A percentile compares a stretch with the other conserved stretches of the same genome.
Evolutionary conservation across 441 rosid genomes (phyloP).

Genomic region (Bocquillonia castaneifolia): DNA sequence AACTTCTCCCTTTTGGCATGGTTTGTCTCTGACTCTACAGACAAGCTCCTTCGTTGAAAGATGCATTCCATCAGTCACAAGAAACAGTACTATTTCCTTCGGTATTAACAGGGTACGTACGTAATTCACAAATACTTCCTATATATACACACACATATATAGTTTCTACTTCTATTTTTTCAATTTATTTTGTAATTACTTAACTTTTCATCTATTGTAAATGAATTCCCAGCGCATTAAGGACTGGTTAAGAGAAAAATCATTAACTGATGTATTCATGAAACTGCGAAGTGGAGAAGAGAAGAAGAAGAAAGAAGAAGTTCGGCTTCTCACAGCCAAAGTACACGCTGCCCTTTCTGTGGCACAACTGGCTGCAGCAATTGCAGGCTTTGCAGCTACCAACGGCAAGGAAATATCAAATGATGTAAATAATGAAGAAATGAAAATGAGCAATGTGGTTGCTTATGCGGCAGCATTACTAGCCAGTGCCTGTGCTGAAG

Average conservation of each 20-base stretch:
- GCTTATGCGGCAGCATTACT: conserved; percentile 16
- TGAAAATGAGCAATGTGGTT: conserved; percentile 1
- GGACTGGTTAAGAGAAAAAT: conserved; percentile 3
- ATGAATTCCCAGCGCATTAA: conserved; percentile 8
- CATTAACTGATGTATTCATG: neutral
- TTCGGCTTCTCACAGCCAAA: conserved; percentile 10
- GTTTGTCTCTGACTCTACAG: too few species aligned
- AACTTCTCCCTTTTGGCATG: too few species aligned
- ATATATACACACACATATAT: too few species aligned
- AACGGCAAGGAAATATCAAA: neutral
- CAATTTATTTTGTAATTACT: neutral
- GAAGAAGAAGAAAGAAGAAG: conserved; percentile 13
- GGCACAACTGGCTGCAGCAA: conserved; percentile 16
- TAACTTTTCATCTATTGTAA: neutral
- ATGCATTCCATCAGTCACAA: neutral
- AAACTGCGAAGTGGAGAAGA: neutral
- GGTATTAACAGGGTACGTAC: conserved; percentile 4
- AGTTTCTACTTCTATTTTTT: neutral
- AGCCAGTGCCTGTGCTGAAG: conserved; percentile 20
- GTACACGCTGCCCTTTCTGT: conserved; percentile 18
- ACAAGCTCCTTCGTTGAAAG: conserved; percentile 2
- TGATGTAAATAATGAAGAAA: neutral
- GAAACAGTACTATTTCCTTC: neutral
- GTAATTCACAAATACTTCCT: neutral
- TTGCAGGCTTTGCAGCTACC: conserved; percentile 16